Percentiles rank a stretch among this genome's conserved stretches.
These are phyloP conservation scores for Salinomyces thailandicus DNA, from an alignment of 2,329 filamentous ascomycete species.

Conservation along the genomic window DNA sequence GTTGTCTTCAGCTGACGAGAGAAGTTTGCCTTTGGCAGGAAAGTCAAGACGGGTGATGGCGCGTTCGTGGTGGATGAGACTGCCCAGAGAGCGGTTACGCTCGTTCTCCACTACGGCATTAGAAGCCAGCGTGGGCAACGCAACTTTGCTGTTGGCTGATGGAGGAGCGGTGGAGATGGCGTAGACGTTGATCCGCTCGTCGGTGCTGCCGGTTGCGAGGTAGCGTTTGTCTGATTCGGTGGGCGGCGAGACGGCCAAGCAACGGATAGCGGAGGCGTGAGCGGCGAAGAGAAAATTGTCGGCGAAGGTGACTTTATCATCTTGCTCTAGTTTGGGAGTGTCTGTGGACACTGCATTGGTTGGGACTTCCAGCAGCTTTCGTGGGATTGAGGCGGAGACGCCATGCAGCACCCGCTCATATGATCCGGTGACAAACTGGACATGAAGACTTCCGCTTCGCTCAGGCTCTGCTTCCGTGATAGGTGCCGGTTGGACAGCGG, in stretches of 20 bases:
- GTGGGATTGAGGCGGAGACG: constrained; percentile 62
- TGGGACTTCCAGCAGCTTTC: constrained; percentile 13
- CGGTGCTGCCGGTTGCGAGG: constrained; percentile 81
- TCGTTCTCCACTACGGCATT: constrained; percentile 72
- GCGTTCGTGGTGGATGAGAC: constrained; percentile 74
- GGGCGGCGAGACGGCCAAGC: constrained; percentile 70
- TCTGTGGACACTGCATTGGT: constrained; percentile 7
- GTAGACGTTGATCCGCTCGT: constrained; percentile 93
- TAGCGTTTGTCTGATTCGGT: constrained; percentile 61
- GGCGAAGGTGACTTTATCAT: constrained; percentile 53
- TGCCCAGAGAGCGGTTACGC: constrained; percentile 78
- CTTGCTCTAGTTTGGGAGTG: constrained; percentile 9
- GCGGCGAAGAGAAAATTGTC: constrained; percentile 96
- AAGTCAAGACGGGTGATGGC: constrained; percentile 72
- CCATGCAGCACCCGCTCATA: constrained; percentile 92
- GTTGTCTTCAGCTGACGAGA: constrained; percentile 83
- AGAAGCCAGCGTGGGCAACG: constrained; percentile 52
- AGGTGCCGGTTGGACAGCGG: background rate
- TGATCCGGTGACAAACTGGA: constrained; percentile 85
- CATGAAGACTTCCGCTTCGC: constrained; percentile 37
- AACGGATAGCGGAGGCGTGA: constrained; percentile 80
- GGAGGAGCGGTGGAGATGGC: constrained; percentile 54
- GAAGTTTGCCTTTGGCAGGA: constrained; percentile 73
- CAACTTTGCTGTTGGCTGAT: constrained; percentile 48
- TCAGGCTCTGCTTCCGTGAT: background rate